Conservation (phyloP, 306 rosid species). For the Rubus idaeus region DNA sequence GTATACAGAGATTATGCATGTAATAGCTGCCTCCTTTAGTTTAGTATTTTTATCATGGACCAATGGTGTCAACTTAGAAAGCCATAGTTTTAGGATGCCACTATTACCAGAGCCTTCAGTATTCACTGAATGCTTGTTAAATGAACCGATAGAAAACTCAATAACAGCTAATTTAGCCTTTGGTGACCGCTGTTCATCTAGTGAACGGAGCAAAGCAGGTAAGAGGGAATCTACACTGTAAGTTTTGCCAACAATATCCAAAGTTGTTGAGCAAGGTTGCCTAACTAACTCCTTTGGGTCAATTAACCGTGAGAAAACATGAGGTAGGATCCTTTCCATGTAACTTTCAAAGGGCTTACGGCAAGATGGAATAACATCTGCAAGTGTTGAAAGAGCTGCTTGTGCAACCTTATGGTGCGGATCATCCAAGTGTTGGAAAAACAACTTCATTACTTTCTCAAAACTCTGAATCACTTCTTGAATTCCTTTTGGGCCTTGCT, state of each 20-base stretch:
- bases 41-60: slow-evolving; percentile 87
- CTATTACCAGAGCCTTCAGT: slow-evolving; percentile 82
- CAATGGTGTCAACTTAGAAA: slow-evolving; percentile 82
- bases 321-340: slow-evolving; percentile 94
- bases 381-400: slow-evolving; percentile 96
- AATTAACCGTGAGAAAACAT: slow-evolving; percentile 93
- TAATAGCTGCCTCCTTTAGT: slow-evolving; percentile 91
- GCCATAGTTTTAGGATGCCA: slow-evolving; percentile 96
- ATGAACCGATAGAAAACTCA: slow-evolving; percentile 83
- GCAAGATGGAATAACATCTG: slow-evolving; percentile 83
- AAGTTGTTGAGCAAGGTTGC: slow-evolving; percentile 76
- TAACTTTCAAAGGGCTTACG: slow-evolving; percentile 93
- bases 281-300: slow-evolving; percentile 97
- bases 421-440: slow-evolving; percentile 97
- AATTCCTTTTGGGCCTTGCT: slow-evolving; percentile 88
- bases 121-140: slow-evolving; percentile 76
- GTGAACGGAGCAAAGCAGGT: slow-evolving; percentile 93
- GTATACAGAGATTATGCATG: slow-evolving; percentile 94
- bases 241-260: slow-evolving; percentile 83
- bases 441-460: slow-evolving; percentile 98
- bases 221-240: slow-evolving; percentile 85
- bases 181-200: slow-evolving; percentile 98
- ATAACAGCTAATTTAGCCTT: slow-evolving; percentile 98
- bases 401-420: slow-evolving; percentile 99
- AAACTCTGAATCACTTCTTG: slow-evolving; percentile 90